Base-by-base conservation (phyloP, 352 stramenopile genomes). In the Phytophthora litchii region DNA sequence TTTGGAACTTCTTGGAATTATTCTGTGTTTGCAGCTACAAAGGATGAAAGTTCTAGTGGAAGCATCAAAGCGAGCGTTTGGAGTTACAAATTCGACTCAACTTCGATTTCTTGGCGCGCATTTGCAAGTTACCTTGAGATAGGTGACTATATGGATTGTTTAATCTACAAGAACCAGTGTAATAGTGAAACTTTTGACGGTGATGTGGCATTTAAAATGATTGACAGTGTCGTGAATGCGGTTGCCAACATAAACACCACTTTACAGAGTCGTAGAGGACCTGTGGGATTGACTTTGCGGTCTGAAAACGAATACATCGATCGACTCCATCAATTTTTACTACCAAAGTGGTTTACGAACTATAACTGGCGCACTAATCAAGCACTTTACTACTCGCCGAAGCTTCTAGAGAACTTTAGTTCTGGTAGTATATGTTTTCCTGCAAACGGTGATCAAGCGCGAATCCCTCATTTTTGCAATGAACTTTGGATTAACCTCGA, bases 1-100 rank as follows among this genome's bases (percentile, higher is more conserved):
- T 74, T 64, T 27, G 60, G 54, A 2, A 71, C 66, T 3, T 66
- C 66, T 1, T 74, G 66, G 65, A 74, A 71, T 43, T 70, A 74
- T 58, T 61, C 60, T 12, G 66, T 71, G 0, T 68, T 68, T 19
- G 45, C 38, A 20, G 17, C 48, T 2, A 62, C 54, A 1, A 67
- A 56, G 31, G 17, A 38, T 0, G 51, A 72, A n/a, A 48, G 52
- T 3, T 43, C 13, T 0, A 23, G 14, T 27, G 19, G 43, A 0
- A 49, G 41, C 10, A 5, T 31, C 0, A 62, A 35, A 1, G 57
- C 45, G 3, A 43, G 40, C 1, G 54, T 80, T 0, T 78, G 72
- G 72, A 57, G 40, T 20, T 80, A 80, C 60, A 80, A 80, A 45
- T 74, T 63, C 1, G 68, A 80, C 13, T 74, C 68, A 2, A 78